Evolutionary conservation across 2,329 filamentous ascomycete species (phyloP), one percentile per base, ranked within the genome.

Genomic region (Eutypa lata): DNA sequence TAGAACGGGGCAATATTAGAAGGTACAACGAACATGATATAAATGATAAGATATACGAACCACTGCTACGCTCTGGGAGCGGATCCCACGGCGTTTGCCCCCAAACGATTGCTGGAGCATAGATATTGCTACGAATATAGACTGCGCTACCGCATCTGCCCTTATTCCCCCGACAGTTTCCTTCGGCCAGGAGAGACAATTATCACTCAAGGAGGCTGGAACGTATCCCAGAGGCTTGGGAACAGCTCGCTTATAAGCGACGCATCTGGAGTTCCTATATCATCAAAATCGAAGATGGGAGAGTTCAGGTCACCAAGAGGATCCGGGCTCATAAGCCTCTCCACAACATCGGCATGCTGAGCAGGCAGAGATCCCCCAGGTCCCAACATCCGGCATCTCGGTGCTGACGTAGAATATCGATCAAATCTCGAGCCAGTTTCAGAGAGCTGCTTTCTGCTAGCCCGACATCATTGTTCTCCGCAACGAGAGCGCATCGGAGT

Each of bases 341-440:
- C 74, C 0, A 80, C 67, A 13, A 79, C 61, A 11, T 79, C 76
- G 6, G 68, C 64, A 55, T 79, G 75, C 47, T 79, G 75, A 0
- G 71, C 1, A 82, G 62, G 53, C 78, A 81, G 4, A 77, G 69
- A 47, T 81, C 77, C 0, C 71, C 78, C 1, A 82, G 63, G 53
- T 82, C 78, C 79, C 79, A 82, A 0, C 59, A 65, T 43, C 64
- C 65, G 5, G 66, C 61, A 18, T 73, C 65, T 2, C 70, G 71
- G 44, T 79, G 75, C 0, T 57, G 55, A 13, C 67, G 68, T 14
- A 81, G 64, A 2, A 70, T 63, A 2, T 57, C 55, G 3, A 79
- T 63, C 11, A 80, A 65, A 19, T 74, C 71, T 5, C 64, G 67
- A 0, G 77, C 75, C 50, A 78, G 69, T n/a, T 65, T 64, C 10